These are phyloP conservation scores for Pichia nakasei DNA, from an alignment of 805 yeast species.

Conservation along the genomic window DNA sequence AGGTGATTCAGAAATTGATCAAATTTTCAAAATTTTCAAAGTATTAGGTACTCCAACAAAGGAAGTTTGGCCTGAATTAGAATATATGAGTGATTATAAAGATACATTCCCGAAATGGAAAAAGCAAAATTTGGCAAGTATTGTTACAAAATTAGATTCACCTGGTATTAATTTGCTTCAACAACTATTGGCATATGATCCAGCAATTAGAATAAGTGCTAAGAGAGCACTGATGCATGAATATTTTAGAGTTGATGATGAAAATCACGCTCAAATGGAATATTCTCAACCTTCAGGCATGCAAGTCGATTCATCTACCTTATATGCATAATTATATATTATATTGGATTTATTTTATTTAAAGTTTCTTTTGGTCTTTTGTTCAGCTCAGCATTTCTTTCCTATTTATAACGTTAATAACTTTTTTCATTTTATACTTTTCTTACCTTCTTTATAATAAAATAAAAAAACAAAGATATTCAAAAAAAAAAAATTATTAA, in stretches of 20 bases:
- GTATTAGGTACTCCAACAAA: constrained; percentile 92
- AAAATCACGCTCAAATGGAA: constrained; percentile 17
- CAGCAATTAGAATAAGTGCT: constrained; percentile 88
- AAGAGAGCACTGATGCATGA: constrained; percentile 88
- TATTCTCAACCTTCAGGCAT: constrained; percentile 28
- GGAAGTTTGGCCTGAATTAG: constrained; percentile 90
- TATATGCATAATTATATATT: constrained; percentile 19
- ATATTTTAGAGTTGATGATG: constrained; percentile 55
- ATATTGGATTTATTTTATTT: too few relatives aligned
- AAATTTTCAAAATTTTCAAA: constrained; percentile 87
- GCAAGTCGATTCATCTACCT: constrained; percentile 29
- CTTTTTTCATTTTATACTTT: neutral
- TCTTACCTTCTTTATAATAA: neutral
- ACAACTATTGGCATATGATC: constrained; percentile 80
- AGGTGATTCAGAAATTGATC: constrained; percentile 97
- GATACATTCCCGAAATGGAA: constrained; percentile 89
- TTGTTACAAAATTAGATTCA: constrained; percentile 71
- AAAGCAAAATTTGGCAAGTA: constrained; percentile 57
- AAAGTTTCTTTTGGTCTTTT: too few relatives aligned
- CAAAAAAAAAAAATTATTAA: too few relatives aligned
- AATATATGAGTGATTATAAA: constrained; percentile 84
- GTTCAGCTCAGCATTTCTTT: neutral
- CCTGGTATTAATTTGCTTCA: constrained; percentile 80
- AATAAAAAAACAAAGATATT: too few relatives aligned
- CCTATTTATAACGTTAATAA: neutral